Conservation (phyloP, 129 eudicot species). For the carrot (Daucus carota) region DNA sequence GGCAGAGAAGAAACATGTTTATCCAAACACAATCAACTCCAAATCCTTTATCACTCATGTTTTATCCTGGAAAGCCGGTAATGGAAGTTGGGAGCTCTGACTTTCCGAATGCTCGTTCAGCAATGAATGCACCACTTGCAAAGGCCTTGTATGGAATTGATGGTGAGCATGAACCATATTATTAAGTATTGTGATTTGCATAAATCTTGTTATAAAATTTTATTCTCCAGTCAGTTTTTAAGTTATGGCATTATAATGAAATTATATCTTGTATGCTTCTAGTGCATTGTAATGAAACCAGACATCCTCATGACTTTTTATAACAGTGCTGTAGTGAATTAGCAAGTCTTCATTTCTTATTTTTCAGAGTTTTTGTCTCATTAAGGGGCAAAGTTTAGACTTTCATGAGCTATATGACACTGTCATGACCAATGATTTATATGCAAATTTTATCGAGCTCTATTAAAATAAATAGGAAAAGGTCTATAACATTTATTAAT, state of each 20-base stretch:
- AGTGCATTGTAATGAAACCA: neutral
- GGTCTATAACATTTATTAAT: neutral
- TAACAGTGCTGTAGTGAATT: neutral
- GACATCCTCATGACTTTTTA: neutral
- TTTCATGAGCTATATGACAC: neutral
- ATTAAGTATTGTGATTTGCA: neutral
- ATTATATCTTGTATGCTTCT: neutral
- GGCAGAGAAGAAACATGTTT: constrained; percentile 92
- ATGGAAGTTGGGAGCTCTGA: constrained; percentile 95
- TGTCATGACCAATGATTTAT: neutral
- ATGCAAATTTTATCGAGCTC: neutral
- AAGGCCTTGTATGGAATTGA: constrained; percentile 77
- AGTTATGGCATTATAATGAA: neutral
- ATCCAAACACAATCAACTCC: constrained; percentile 94
- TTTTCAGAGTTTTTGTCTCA: neutral
- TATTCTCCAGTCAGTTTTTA: neutral
- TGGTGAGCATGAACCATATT: constrained; percentile 36
- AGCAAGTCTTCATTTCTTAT: neutral
- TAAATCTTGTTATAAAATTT: neutral
- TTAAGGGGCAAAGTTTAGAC: neutral
- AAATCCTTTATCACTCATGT: constrained; percentile 86
- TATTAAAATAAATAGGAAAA: neutral
- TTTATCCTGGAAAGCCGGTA: constrained; percentile 84
- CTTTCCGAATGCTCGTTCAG: constrained; percentile 92
- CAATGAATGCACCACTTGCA: constrained; percentile 89